phyloP scores from a whole-genome alignment of 768 basidiomycete species.

The Boletus pseudopeckii region DNA sequence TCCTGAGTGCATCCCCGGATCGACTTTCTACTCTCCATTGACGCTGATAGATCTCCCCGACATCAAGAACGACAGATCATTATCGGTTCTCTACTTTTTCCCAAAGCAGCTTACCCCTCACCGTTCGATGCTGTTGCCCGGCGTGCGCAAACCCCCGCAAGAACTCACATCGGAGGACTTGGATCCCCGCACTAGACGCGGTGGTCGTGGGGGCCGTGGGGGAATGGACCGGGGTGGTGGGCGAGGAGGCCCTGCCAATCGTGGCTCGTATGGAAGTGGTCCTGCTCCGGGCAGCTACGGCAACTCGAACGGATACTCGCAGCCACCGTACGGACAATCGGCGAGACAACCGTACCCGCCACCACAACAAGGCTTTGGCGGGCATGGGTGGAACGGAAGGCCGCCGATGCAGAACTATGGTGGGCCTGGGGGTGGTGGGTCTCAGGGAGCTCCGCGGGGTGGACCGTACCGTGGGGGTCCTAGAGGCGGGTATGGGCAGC shows the following conservation, averaged over 20 bases:
- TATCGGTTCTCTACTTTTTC: constrained; percentile 87
- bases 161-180: constrained; percentile 68
- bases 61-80: constrained; percentile 80
- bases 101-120: constrained; percentile 86
- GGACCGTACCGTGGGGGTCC: constrained; percentile 25
- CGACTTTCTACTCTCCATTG: constrained; percentile 82
- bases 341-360: constrained; percentile 18
- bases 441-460: constrained; percentile 25
- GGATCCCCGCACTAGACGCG: constrained; percentile 56
- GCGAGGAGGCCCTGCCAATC: constrained; percentile 29
- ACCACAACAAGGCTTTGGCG: constrained; percentile 27
- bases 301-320: constrained; percentile 18
- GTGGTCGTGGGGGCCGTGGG: constrained; percentile 46
- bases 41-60: constrained; percentile 60
- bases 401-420: constrained; percentile 32
- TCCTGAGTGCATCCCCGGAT: constrained; percentile 86
- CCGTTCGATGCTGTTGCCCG: constrained; percentile 76
- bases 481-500: constrained; percentile 26
- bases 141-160: constrained; percentile 55
- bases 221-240: constrained; percentile 37
- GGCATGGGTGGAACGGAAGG: constrained; percentile 32
- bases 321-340: constrained; percentile 18
- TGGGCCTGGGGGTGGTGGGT: constrained; percentile 30
- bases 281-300: constrained; percentile 5
- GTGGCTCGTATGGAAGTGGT: constrained; percentile 21